Base-by-base conservation (phyloP, 805 yeast species). In the Metschnikowia sp. region DNA sequence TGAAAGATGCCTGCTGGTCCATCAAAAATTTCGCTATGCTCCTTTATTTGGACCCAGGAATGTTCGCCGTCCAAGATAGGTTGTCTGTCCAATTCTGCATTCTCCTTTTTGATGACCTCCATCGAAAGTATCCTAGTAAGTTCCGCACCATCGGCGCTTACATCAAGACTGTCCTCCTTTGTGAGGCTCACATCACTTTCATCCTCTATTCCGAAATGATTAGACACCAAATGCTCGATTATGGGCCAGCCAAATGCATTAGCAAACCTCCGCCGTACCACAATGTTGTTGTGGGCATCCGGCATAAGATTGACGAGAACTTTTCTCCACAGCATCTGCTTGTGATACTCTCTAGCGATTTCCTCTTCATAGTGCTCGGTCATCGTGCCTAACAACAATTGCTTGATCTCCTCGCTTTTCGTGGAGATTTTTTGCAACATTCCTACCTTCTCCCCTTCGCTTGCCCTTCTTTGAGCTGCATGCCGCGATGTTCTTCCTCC, bases 231-330 rank as follows among this genome's bases (percentile, higher is more conserved):
- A 64, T 92, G 96, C 38, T 84, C 85, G n/a, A 92, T 75, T 0
- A 89, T 96, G 1, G 87, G 88, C 94, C 97, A 89, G 2, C 99
- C 99, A 66, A 85, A 91, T 0, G 97, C 94, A 66, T 92, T 92
- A 6, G 95, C 84, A 71, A 88, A 94, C 51, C 88, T 70, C 55
- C 99, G 75, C 52, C 99, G 73, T 1, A 92, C 98, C 28, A 88
- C 76, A 29, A 94, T 90, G 59, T 90, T 92, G 59, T 92, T 92
- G 61, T 92, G 99, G 0, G 99, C 97, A 64, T 92, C 99, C 0
- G 97, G 97, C 53, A 82, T 79, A 53, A 94, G 68, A 37, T 82
- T 82, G 1, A 91, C 96, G 28, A 94, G 68, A 3, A 94, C 96
- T 65, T 92, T 92, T 38, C 97, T 72, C 99, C 99, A 92, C 12